Evolutionary conservation across 805 yeast genomes (phyloP).

Genomic region (Pachysolen tannophilus): DNA sequence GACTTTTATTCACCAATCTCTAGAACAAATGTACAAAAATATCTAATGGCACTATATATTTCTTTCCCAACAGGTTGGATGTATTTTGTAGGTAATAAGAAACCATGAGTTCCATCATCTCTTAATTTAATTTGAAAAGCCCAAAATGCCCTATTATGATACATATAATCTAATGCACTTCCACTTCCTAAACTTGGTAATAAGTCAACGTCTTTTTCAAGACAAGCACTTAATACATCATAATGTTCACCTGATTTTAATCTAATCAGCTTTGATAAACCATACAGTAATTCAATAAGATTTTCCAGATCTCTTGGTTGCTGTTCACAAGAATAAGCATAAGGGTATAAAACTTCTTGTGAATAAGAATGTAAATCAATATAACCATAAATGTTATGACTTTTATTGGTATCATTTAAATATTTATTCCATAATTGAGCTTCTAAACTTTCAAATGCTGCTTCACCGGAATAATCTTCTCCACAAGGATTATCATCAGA

Average conservation of each 20-base stretch:
- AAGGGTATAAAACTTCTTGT: constrained; percentile 76
- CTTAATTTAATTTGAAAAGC: constrained; percentile 78
- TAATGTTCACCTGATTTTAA: constrained; percentile 55
- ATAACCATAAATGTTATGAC: constrained; percentile 64
- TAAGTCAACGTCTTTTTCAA: constrained; percentile 68
- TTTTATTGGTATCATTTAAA: constrained; percentile 37
- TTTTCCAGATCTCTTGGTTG: constrained; percentile 77
- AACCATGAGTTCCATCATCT: constrained; percentile 80
- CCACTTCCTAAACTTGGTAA: constrained; percentile 75
- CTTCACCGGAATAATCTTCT: constrained; percentile 75
- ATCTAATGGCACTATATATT: constrained; percentile 57
- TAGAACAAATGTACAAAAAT: constrained; percentile 48
- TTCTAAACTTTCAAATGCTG: constrained; percentile 60
- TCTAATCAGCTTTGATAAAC: constrained; percentile 68
- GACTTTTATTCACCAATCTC: too few species aligned
- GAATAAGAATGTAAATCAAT: constrained; percentile 82
- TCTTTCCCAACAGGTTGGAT: constrained; percentile 76
- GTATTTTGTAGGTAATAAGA: constrained; percentile 60
- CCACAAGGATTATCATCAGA: constrained; percentile 66
- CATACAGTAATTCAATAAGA: constrained; percentile 73
- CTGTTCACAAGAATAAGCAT: constrained; percentile 69
- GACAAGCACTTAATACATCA: constrained; percentile 68
- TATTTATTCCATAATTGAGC: constrained; percentile 40
- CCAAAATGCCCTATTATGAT: constrained; percentile 74
- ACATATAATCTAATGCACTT: constrained; percentile 75